Evolutionary conservation across 306 rosid genomes (phyloP).

Genomic region (Glycine tomentella): DNA sequence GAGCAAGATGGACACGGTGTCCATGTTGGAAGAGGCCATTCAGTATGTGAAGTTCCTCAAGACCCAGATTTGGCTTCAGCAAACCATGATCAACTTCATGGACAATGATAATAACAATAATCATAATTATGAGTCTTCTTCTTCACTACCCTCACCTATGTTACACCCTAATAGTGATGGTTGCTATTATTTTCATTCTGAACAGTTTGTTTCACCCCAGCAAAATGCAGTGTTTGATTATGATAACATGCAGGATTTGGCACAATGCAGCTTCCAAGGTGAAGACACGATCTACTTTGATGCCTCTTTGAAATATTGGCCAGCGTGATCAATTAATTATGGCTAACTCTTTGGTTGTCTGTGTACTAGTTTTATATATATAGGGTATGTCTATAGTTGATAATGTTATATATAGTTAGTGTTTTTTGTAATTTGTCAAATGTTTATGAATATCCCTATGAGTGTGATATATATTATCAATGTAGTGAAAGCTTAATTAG

Average conservation of each 20-base stretch:
- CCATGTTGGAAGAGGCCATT: conserved; percentile 90
- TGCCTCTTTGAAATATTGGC: conserved; percentile 1
- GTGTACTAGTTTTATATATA: not conserved
- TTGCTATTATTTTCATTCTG: not conserved
- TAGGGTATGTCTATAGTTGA: not conserved
- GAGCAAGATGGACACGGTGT: conserved; percentile 87
- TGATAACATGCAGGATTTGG: not conserved
- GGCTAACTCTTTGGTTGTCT: not conserved
- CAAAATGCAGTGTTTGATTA: not conserved
- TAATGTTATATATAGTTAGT: not conserved
- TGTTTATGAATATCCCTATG: not conserved
- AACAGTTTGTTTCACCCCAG: not conserved
- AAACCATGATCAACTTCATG: conserved; percentile 59
- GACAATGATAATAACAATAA: not conserved
- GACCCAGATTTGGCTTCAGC: conserved; percentile 85
- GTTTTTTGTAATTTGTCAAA: not conserved
- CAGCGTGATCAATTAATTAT: not conserved
- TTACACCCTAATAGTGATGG: not conserved
- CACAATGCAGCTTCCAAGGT: conserved; percentile 15
- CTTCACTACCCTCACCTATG: not conserved
- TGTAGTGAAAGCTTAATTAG: not conserved
- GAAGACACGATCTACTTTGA: conserved; percentile 14
- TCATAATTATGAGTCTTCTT: not conserved
- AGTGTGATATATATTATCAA: too few species aligned
- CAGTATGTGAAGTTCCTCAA: conserved; percentile 87